Evolutionary conservation across 108 stramenopile species (phyloP), one percentile per base, ranked within the genome.

Genomic region (Skeletonema grethae): DNA sequence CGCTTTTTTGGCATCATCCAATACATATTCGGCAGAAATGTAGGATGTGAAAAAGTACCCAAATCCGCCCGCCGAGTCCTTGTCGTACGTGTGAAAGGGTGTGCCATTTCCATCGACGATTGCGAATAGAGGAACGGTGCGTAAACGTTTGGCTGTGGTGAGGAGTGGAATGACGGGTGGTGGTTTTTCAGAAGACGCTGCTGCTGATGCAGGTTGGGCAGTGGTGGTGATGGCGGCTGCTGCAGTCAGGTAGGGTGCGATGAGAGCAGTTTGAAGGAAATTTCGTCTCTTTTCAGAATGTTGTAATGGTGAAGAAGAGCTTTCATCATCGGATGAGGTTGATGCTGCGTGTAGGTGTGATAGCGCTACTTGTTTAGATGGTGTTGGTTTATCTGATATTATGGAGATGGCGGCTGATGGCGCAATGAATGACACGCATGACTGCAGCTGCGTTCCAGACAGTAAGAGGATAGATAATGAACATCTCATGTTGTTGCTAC

Each of bases 1-100:
- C 16, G 75, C 80, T 69, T 66, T 72, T 29, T 77, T 76, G 57
- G 80, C 80, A 65, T 81, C 80, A 28, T 76, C 75, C 24, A 81
- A 31, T 2, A 77, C 75, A 43, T 81, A 77, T 25, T 46, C 62
- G 3, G 75, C 80, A 41, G 71, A 66, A 1, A 25, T 72, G 50
- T 77, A 77, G 3, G 65, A 46, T 1, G 63, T 69, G 57, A 76
- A 77, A 35, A 77, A 81, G 18, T 77, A 77, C 10, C 80, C 80
- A 22, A 67, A 66, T 4, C 76, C 80, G 3, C 75, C 63, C 5
- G 70, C 75, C 16, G 69, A 65, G 20, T 77, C 75, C 59, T 81
- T 77, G 32, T 77, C 80, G 59, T 77, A 76, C 0, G 76, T 77
- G 41, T 77, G 80, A 76, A 77, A 76, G 29, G 75, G 80, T 6